phyloP scores from a whole-genome alignment of 2,329 filamentous ascomycete genomes.

The Monosporascus ibericus region DNA sequence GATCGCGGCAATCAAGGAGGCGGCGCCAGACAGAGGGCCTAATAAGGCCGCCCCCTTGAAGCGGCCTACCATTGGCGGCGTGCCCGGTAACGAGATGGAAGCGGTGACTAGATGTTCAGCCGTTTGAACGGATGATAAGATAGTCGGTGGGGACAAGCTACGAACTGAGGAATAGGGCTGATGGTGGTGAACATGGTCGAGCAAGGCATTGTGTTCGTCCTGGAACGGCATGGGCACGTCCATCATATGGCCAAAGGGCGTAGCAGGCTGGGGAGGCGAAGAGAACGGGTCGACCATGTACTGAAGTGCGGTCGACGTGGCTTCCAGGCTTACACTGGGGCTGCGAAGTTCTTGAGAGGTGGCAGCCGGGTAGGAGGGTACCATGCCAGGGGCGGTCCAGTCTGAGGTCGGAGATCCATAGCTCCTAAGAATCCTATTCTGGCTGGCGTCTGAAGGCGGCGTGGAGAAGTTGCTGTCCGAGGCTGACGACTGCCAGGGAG shows the following conservation, averaged over 20 bases:
- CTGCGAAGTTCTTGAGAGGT: conserved; percentile 13
- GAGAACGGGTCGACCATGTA: conserved; percentile 22
- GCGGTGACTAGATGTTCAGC: conserved; percentile 44
- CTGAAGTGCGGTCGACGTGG: conserved; percentile 18
- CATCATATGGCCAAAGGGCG: conserved; percentile 27
- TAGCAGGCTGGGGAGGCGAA: conserved; percentile 21
- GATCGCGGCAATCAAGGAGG: conserved; percentile 31
- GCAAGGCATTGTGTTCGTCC: conserved; percentile 24
- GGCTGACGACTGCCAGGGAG: conserved; percentile 39
- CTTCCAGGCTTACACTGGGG: conserved; percentile 17
- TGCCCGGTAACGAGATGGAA: conserved; percentile 32
- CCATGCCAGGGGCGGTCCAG: conserved; percentile 10
- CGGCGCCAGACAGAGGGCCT: conserved; percentile 27
- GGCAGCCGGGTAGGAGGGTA: conserved; percentile 7
- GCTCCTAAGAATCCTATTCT: conserved; percentile 9
- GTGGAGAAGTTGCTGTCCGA: conserved; percentile 43
- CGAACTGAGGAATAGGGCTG: conserved; percentile 39
- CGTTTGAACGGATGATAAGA: conserved; percentile 36
- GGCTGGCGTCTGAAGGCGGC: conserved; percentile 33
- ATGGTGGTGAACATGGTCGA: conserved; percentile 30
- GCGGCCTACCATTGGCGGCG: conserved; percentile 31
- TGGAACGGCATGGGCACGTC: conserved; percentile 31
- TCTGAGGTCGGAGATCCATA: conserved; percentile 21
- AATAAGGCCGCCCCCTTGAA: conserved; percentile 35
- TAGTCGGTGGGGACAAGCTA: conserved; percentile 41